phyloP scores from a whole-genome alignment of 2,329 filamentous ascomycete genomes.

The Colletotrichum liriopes region DNA sequence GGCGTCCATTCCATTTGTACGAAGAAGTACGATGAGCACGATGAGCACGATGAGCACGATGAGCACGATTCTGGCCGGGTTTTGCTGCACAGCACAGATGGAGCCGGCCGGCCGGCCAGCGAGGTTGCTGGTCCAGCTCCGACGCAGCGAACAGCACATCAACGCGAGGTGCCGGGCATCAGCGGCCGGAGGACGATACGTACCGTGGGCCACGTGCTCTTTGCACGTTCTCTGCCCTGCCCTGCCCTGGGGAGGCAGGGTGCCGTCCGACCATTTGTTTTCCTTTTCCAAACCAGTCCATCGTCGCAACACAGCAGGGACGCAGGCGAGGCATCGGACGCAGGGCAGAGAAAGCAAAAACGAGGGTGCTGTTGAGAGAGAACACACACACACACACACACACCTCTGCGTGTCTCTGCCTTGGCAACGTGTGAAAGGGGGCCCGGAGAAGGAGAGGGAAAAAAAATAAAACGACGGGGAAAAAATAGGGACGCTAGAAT shows the following conservation, averaged over 20 bases:
- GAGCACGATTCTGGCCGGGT: constrained; percentile 22
- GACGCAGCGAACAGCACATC: constrained; percentile 12
- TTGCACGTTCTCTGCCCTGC: constrained; percentile 32
- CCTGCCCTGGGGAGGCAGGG: not conserved
- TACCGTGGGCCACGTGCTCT: constrained; percentile 36
- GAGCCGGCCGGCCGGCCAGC: not conserved
- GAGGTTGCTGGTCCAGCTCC: not conserved
- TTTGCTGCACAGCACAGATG: constrained; percentile 34
- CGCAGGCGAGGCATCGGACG: not conserved
- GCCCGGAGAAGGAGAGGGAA: not conserved
- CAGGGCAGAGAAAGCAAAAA: constrained; percentile 18
- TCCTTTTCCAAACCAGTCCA: not conserved
- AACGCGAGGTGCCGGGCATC: constrained; percentile 17
- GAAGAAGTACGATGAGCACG: not conserved
- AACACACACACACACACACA: not conserved
- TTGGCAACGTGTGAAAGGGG: constrained; percentile 19
- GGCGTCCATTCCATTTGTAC: not conserved
- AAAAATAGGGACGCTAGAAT: constrained; percentile 10
- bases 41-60: constrained; percentile 18
- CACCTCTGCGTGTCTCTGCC: constrained; percentile 7
- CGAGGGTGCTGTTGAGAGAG: not conserved
- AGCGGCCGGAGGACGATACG: constrained; percentile 4
- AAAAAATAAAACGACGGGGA: too few relatives aligned
- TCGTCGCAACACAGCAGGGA: too few relatives aligned
- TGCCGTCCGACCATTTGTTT: constrained; percentile 16